These are phyloP conservation scores for Penicillium samsonianum DNA, from an alignment of 495 filamentous ascomycete genomes.

Conservation along the genomic window DNA sequence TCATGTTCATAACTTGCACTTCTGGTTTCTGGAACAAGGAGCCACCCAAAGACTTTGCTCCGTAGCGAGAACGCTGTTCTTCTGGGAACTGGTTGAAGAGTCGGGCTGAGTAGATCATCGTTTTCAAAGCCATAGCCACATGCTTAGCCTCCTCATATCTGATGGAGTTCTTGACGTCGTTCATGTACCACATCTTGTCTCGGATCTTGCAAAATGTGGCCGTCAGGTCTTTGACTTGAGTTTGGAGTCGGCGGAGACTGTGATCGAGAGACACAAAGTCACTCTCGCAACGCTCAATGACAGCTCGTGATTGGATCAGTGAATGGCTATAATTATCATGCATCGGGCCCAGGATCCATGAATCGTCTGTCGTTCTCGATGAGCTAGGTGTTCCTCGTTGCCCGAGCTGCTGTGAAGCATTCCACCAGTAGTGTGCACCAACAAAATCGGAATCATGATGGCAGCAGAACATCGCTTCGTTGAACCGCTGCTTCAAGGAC, in stretches of 20 bases:
- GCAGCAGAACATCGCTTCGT: constrained; percentile 40
- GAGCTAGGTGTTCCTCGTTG: constrained; percentile 26
- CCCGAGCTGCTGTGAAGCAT: constrained; percentile 43
- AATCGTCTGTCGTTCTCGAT: constrained; percentile 31
- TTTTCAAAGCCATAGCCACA: constrained; percentile 83
- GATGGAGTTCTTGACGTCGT: constrained; percentile 89
- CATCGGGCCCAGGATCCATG: constrained; percentile 49
- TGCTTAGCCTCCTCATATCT: constrained; percentile 87
- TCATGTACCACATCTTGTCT: constrained; percentile 99
- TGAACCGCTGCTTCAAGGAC: constrained; percentile 44
- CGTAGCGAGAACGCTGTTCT: constrained; percentile 52
- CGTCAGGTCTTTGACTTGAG: constrained; percentile 37
- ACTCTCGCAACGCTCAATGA: constrained; percentile 46
- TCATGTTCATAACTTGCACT: constrained; percentile 81
- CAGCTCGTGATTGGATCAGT: constrained; percentile 37
- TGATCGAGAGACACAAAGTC: constrained; percentile 42
- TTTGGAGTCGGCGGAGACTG: constrained; percentile 40
- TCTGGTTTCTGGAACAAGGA: constrained; percentile 81
- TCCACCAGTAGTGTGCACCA: constrained; percentile 54
- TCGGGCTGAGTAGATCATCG: constrained; percentile 68
- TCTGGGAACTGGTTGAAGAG: constrained; percentile 41
- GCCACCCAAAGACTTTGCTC: constrained; percentile 50
- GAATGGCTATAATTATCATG: constrained; percentile 37
- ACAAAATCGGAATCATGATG: constrained; percentile 47
- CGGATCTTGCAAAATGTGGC: constrained; percentile 48